Base-by-base conservation (phyloP, 1,284 basidiomycete genomes). In the Cerioporus squamosus region DNA sequence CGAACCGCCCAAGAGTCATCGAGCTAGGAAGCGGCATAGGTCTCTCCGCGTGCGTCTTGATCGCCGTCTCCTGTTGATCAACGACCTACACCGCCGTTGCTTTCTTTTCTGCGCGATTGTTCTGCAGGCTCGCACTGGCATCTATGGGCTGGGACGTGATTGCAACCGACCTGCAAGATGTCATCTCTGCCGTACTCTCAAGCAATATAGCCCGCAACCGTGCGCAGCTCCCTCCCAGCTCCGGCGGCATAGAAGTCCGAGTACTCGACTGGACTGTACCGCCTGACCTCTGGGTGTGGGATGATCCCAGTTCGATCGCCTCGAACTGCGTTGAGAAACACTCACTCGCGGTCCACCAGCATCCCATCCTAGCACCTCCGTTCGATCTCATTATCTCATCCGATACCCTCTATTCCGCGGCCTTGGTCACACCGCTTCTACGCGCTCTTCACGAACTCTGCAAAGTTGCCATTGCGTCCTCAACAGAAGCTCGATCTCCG, bases 21-120 rank as follows among this genome's bases (percentile, higher is more conserved):
- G 94, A 97, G 69, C 78, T 96, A 18, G 94, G 94, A 54, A 87
- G 88, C 65, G 94, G 94, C 29, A 86, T 92, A 51, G 94, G 93
- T 38, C 82, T 92, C 60, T 85, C 88, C 64, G 82, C 90, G 89
- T 91, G 74, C 71, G 87, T 79, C 46, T 63, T 59, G 47, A 55
- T 65, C 53, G 59, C 44, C 59, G 60, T 59, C 50, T 56, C 52
- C 36, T 53, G 42, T n/a, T 52, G 57, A 45, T 42, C 49, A 51
- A 51, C 48, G 39, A 42, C 44, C 24, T 40, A n/a, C 56, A 42
- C 44, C 47, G 48, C 47, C 48, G 42, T 29, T 49, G 44, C 36
- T 57, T 53, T 50, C 38, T 51, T 45, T 57, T 36, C 31, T 55
- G 49, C 44, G 60, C 20, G 45, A 53, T 57, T 59, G 50, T 55